Percentiles rank a stretch among this genome's conserved stretches.
phyloP scores from a whole-genome alignment of 116 monocot genomes.

The Zostera marina region DNA sequence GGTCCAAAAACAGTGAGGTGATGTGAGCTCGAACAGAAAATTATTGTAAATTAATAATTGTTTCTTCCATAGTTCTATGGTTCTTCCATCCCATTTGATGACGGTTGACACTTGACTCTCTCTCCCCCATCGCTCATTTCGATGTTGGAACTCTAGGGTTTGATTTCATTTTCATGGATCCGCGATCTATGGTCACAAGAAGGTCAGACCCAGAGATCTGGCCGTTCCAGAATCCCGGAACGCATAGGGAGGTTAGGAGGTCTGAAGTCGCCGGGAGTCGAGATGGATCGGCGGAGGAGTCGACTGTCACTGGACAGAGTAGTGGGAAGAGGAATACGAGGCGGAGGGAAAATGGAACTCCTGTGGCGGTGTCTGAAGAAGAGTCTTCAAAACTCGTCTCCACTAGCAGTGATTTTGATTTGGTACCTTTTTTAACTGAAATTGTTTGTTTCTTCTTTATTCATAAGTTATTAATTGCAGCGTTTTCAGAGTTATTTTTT shows the following conservation, averaged over 20 bases:
- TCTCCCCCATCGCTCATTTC: no score
- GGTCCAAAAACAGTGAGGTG: no score
- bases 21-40: no score
- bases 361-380: slow-evolving; percentile 23
- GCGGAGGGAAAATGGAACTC: slow-evolving; percentile 2
- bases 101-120: background rate
- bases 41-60: background rate
- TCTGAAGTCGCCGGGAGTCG: background rate
- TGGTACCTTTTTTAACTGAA: slow-evolving; percentile 13
- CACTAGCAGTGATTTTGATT: slow-evolving; percentile 28
- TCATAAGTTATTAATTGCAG: background rate
- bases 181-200: slow-evolving; percentile 3
- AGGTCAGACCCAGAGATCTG: slow-evolving; percentile 4
- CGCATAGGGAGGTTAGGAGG: background rate
- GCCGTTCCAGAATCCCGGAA: background rate
- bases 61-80: no score
- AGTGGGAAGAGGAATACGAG: slow-evolving; percentile 7
- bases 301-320: slow-evolving; percentile 42
- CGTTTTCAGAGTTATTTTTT: no score
- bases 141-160: background rate
- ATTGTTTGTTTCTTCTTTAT: background rate
- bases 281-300: slow-evolving; percentile 12
- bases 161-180: slow-evolving; percentile 5
- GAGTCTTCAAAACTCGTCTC: slow-evolving; percentile 52
- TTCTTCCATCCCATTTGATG: background rate